Percentiles rank a stretch among this genome's conserved stretches.
phyloP scores from a whole-genome alignment of 345 rosid genomes.

The Erucastrum elatum region DNA sequence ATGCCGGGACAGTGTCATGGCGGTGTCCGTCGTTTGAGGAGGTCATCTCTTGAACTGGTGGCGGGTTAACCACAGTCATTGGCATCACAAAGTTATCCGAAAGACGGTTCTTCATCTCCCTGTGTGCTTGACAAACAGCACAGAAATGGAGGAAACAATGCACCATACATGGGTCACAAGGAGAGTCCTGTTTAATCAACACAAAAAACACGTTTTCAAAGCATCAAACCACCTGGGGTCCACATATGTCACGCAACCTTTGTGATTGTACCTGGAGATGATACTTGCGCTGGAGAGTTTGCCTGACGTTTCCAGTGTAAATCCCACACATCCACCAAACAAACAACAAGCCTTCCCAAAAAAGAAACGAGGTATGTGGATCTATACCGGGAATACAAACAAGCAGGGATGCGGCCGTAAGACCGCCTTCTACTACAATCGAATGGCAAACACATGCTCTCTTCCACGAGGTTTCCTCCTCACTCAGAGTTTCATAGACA shows the following conservation, averaged over 20 bases:
- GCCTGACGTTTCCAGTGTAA: conserved; percentile 80
- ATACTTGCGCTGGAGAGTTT: conserved; percentile 82
- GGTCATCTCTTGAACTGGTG: conserved; percentile 86
- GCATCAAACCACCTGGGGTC: neutral
- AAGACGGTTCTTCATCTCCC: conserved; percentile 81
- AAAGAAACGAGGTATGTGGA: conserved; percentile 72
- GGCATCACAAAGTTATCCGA: conserved; percentile 79
- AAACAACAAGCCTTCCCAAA: conserved; percentile 84
- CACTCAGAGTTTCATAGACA: conserved; percentile 76
- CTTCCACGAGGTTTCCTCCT: conserved; percentile 81
- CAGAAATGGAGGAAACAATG: conserved; percentile 76
- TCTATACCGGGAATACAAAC: conserved; percentile 72
- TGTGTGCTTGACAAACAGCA: conserved; percentile 81
- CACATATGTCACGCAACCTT: neutral
- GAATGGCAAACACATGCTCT: conserved; percentile 87
- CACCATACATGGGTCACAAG: conserved; percentile 79
- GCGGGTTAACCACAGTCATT: conserved; percentile 86
- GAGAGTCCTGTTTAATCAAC: conserved; percentile 63
- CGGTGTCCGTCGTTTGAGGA: conserved; percentile 27
- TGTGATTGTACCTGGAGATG: conserved; percentile 69
- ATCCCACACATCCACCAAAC: conserved; percentile 99
- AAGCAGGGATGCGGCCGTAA: conserved; percentile 63
- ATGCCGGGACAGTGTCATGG: conserved; percentile 25
- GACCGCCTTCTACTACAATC: conserved; percentile 82
- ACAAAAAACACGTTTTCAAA: conserved; percentile 6